phyloP scores from a whole-genome alignment of 140 eudicot genomes.

The Eryngium alpinum region DNA sequence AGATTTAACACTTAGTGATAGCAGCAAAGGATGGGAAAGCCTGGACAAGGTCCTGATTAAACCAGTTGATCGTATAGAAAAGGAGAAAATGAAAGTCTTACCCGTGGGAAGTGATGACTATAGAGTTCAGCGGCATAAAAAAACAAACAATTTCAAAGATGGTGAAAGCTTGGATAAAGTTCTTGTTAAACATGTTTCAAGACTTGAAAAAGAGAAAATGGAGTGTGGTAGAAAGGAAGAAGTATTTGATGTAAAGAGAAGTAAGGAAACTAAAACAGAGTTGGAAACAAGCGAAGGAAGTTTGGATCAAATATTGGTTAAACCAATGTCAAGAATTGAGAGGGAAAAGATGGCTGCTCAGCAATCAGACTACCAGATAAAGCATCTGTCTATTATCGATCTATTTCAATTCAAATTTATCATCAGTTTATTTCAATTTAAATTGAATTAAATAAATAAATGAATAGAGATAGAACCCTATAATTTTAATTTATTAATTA shows the following conservation, averaged over 20 bases:
- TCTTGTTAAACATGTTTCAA: conserved; percentile 65
- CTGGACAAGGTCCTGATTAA: conserved; percentile 15
- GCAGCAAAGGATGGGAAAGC: conserved; percentile 4
- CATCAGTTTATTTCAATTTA: too few species aligned
- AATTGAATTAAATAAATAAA: too few species aligned
- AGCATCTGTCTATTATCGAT: too few species aligned
- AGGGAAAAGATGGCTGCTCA: conserved; percentile 55
- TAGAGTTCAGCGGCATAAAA: conserved; percentile 6
- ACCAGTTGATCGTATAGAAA: conserved; percentile 7
- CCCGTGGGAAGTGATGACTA: conserved; percentile 17
- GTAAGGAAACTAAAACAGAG: conserved; percentile 22
- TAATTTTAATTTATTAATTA: too few species aligned
- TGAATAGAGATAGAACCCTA: too few species aligned
- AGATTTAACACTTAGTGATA: conserved; percentile 4
- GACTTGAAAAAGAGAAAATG: conserved; percentile 66
- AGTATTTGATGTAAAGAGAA: conserved; percentile 23
- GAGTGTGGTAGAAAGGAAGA: conserved; percentile 28
- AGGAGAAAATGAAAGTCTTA: conserved; percentile 14
- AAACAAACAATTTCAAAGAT: conserved; percentile 1
- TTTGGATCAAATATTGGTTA: conserved; percentile 69
- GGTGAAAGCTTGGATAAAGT: conserved; percentile 63
- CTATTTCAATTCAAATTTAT: too few species aligned
- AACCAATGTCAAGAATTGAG: conserved; percentile 65
- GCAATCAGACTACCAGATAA: conserved; percentile 25
- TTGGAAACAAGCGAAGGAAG: conserved; percentile 37